phyloP scores from a whole-genome alignment of 1,139 yeast species.

The Yamadazyma buinensis region DNA sequence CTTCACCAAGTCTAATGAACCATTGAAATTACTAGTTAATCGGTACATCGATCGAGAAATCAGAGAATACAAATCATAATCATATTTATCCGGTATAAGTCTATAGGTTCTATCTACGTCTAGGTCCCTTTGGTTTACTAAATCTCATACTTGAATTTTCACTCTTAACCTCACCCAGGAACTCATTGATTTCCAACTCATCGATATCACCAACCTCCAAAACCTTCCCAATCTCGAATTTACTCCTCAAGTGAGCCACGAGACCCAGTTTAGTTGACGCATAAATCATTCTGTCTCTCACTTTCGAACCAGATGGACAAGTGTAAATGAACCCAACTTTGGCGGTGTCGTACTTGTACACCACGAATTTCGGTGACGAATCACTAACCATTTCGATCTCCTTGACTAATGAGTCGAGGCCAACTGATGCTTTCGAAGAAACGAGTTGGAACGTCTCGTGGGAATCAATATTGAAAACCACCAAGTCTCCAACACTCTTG shows the following conservation, averaged over 20 bases:
- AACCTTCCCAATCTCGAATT: slow-evolving; percentile 33
- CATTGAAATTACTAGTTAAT: too few relatives aligned
- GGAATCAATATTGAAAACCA: slow-evolving; percentile 31
- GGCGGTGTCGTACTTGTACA: slow-evolving; percentile 39
- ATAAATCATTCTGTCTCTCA: slow-evolving; percentile 88
- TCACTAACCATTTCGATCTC: slow-evolving; percentile 10
- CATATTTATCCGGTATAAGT: too few relatives aligned
- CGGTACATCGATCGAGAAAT: neutral
- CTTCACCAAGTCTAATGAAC: too few relatives aligned
- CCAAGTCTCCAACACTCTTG: slow-evolving; percentile 18
- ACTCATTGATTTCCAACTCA: slow-evolving; percentile 50
- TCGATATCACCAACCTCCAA: slow-evolving; percentile 68
- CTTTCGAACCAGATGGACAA: slow-evolving; percentile 88
- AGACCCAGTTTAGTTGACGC: slow-evolving; percentile 80
- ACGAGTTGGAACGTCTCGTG: slow-evolving; percentile 27
- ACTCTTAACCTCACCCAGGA: slow-evolving; percentile 15
- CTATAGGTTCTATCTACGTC: slow-evolving; percentile 30
- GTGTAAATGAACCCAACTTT: slow-evolving; percentile 64
- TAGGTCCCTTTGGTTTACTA: slow-evolving; percentile 56
- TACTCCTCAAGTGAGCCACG: slow-evolving; percentile 43
- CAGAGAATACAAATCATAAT: neutral
- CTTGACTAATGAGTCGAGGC: slow-evolving; percentile 18
- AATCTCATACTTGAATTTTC: slow-evolving; percentile 29
- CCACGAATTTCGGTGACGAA: slow-evolving; percentile 49
- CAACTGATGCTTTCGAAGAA: slow-evolving; percentile 13